These are phyloP conservation scores for Oropetium thomaeum DNA, from an alignment of 176 grass and related monocot species.

Conservation along the genomic window DNA sequence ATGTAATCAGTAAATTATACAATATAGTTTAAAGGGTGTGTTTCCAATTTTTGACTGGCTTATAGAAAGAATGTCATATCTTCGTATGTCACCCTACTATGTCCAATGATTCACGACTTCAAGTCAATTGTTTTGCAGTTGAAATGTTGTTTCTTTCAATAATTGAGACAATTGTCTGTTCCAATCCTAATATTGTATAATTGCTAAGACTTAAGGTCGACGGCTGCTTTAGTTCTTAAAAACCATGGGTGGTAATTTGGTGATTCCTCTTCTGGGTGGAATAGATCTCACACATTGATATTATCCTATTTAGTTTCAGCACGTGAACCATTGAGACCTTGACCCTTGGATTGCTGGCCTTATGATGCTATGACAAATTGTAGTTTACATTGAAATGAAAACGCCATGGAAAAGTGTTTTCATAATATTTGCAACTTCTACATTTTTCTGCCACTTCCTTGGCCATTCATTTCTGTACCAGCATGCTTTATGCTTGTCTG, in stretches of 20 bases:
- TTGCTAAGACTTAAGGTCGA: background rate
- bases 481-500: slow-evolving; percentile 6
- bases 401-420: background rate
- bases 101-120: background rate
- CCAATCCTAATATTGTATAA: background rate
- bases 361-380: background rate
- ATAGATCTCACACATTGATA: background rate
- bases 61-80: background rate
- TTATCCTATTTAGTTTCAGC: background rate
- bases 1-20: no score
- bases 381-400: slow-evolving; percentile 4
- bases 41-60: no score
- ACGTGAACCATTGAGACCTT: background rate
- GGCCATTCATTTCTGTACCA: background rate
- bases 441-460: background rate
- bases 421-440: background rate
- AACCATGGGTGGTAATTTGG: background rate
- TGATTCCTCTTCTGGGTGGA: background rate
- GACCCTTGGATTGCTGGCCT: slow-evolving; percentile 11
- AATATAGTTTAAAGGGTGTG: no score
- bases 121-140: background rate
- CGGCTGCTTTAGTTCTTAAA: background rate
- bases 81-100: background rate
- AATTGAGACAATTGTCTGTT: background rate
- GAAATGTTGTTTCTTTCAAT: background rate